phyloP scores from a whole-genome alignment of 192 early-diverging fungal species.

The Umbelopsis ramanniana region DNA sequence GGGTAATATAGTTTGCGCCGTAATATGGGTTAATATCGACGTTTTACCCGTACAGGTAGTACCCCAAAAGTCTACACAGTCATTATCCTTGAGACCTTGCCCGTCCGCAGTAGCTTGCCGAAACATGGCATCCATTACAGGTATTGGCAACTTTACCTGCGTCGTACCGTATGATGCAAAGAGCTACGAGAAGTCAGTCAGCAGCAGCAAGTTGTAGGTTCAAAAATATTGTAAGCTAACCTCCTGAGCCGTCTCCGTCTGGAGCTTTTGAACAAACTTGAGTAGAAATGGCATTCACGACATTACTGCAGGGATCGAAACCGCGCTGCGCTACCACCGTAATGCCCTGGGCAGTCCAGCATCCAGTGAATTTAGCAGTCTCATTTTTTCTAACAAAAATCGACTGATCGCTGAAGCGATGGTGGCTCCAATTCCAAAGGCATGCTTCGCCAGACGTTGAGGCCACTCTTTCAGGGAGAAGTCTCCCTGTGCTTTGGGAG shows the following conservation, averaged over 20 bases:
- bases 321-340: too few species aligned
- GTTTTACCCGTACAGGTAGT: neutral
- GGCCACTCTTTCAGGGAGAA: neutral
- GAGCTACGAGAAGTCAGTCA: neutral
- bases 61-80: neutral
- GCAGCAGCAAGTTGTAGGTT: neutral
- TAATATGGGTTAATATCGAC: neutral
- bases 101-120: neutral
- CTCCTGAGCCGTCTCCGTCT: slow-evolving; percentile 7
- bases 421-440: neutral
- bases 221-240: neutral
- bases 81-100: neutral
- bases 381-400: neutral
- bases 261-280: slow-evolving; percentile 11
- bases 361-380: neutral
- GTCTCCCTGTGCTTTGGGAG: neutral
- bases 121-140: neutral
- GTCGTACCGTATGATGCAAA: neutral
- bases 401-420: neutral
- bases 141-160: neutral
- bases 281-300: slow-evolving; percentile 14
- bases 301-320: neutral
- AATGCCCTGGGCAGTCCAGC: too few species aligned
- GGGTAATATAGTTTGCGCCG: neutral
- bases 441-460: neutral